Base-by-base conservation (phyloP, 768 basidiomycete species). In the Leccinum subgranulosum region DNA sequence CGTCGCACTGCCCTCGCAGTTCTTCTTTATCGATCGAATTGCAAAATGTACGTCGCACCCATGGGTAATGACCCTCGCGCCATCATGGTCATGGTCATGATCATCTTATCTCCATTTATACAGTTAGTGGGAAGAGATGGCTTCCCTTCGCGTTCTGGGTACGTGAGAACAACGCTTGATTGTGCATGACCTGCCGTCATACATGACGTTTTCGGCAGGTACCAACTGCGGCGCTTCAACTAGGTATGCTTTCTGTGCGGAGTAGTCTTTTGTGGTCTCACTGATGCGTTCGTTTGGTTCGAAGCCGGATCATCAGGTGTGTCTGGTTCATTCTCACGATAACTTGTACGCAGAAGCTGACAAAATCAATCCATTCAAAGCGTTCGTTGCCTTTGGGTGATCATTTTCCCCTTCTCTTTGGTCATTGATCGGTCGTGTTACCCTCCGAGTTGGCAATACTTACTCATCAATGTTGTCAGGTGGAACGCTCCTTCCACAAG, bases 1-100 rank as follows among this genome's bases (percentile, higher is more conserved):
- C 14, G 61, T 63, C 14, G 61, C 64, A 31, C 53, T 66, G 12
- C 61, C 64, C 9, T 53, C 64, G 0, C 64, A 65, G 25, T 31
- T 65, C 9, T 65, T 65, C 50, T 65, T 65, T 29, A 41, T 65
- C 21, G 49, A 60, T 29, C 64, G 65, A 3, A 65, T 65, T 28
- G 51, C 55, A 21, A 66, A 57, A 45, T 65, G 64, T 66, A 49
- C 29, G 64, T 55, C 39, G 9, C 56, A 8, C 23, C 28, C 51
- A 48, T 43, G 23, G 12, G 6, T 48, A n/a, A 27, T 53, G 43
- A 53, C 53, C 12, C 21, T 25, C 23, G 46, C 15, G 7, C 19
- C 5, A 9, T 11, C 23, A 25, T 45, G 39, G 36, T 23, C 34
- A 3, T 45, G 19, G 12, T 57, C 34, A 41, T 23, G 31, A 52